Conservation (phyloP, 177 flowering plant species). For the Vitis hybrid region DNA sequence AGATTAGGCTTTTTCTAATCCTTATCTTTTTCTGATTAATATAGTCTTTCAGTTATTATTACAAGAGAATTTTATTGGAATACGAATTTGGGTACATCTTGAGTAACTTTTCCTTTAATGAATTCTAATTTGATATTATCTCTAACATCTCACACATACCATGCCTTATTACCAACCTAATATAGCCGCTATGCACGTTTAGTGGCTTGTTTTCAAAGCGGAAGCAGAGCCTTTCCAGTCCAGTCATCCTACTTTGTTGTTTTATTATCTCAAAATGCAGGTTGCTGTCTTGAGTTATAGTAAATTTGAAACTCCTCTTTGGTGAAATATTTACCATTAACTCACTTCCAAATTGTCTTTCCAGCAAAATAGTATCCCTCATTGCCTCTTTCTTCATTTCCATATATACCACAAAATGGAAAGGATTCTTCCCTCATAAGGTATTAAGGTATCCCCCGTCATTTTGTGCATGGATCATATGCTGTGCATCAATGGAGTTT, state of each 20-base stretch:
- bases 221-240: no score
- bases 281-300: neutral
- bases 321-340: neutral
- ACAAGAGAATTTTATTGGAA: no score
- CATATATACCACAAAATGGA: conserved; percentile 49
- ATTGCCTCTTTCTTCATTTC: conserved; percentile 59
- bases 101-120: no score
- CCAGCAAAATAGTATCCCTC: conserved; percentile 59
- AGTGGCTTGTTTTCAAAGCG: no score
- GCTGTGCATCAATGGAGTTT: no score
- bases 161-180: neutral
- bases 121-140: no score
- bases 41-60: no score
- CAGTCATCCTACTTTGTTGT: neutral
- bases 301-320: no score
- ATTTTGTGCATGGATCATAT: conserved; percentile 38
- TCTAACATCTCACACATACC: neutral
- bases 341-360: conserved; percentile 5
- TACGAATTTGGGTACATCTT: no score
- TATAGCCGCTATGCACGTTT: no score
- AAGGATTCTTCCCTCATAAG: conserved; percentile 42
- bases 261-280: neutral
- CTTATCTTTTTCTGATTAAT: no score
- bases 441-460: conserved; percentile 48
- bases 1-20: no score